These are phyloP conservation scores for Xylaria multiplex DNA, from an alignment of 2,329 filamentous ascomycete species.

Conservation along the genomic window DNA sequence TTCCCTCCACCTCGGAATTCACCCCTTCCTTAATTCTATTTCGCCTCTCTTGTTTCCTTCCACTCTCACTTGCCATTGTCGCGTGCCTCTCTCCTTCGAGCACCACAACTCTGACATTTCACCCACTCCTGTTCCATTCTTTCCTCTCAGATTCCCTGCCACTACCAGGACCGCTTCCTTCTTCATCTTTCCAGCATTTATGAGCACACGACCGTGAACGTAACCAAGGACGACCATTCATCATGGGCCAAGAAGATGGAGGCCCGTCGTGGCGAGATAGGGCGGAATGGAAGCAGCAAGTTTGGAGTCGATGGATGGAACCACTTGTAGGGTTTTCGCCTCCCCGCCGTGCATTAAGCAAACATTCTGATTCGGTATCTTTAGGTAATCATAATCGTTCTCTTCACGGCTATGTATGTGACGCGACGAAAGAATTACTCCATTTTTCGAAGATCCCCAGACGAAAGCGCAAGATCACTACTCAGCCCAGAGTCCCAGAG, in stretches of 20 bases:
- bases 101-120: background rate
- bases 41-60: slow-evolving; percentile 22
- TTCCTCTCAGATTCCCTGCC: background rate
- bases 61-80: slow-evolving; percentile 18
- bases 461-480: slow-evolving; percentile 38
- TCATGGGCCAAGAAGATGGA: slow-evolving; percentile 34
- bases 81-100: slow-evolving; percentile 24
- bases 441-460: slow-evolving; percentile 41
- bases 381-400: slow-evolving; percentile 52
- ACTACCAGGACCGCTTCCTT: background rate
- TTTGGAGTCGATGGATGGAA: slow-evolving; percentile 43
- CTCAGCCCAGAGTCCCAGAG: slow-evolving; percentile 39
- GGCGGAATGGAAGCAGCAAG: slow-evolving; percentile 42
- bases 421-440: slow-evolving; percentile 52
- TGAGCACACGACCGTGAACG: slow-evolving; percentile 21
- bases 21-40: slow-evolving; percentile 26
- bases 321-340: slow-evolving; percentile 34
- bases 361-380: slow-evolving; percentile 13
- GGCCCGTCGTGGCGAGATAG: slow-evolving; percentile 39
- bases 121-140: background rate
- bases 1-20: slow-evolving; percentile 23
- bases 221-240: slow-evolving; percentile 9
- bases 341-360: background rate
- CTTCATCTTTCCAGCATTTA: background rate
- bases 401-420: slow-evolving; percentile 52